A percentile compares a stretch with the other conserved stretches of the same genome.
Conservation (phyloP, 1,284 basidiomycete species). For the Agroathelia rolfsii region DNA sequence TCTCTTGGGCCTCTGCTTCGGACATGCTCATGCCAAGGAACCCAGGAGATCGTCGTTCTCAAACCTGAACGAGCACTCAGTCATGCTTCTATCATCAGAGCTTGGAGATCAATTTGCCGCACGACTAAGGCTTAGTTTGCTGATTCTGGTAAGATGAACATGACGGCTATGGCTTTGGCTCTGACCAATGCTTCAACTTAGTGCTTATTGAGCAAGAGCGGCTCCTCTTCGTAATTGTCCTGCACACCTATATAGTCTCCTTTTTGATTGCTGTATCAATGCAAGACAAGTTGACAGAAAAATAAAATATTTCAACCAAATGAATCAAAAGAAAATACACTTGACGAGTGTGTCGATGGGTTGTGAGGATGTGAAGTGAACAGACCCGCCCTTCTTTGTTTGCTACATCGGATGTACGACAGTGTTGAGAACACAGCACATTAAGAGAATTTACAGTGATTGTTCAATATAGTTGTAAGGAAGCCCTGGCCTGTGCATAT, state of each 20-base stretch:
- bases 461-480: too few species aligned
- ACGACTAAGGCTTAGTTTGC: constrained; percentile 6
- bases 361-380: too few species aligned
- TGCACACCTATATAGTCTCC: constrained; percentile 49
- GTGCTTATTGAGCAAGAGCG: constrained; percentile 48
- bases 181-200: too few species aligned
- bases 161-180: constrained; percentile 15
- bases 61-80: constrained; percentile 19
- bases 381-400: too few species aligned
- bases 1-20: constrained; percentile 3
- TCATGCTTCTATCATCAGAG: constrained; percentile 30
- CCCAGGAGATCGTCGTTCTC: constrained; percentile 20
- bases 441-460: too few species aligned
- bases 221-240: constrained; percentile 51
- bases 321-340: too few species aligned
- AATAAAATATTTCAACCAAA: too few species aligned
- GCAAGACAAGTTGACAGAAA: too few species aligned
- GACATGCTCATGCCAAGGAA: constrained; percentile 9
- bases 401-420: too few species aligned
- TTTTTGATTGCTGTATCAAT: constrained; percentile 38
- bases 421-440: too few species aligned
- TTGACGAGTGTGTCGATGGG: too few species aligned
- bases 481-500: too few species aligned
- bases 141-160: constrained; percentile 6
- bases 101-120: constrained; percentile 32